Conservation (phyloP, 1,284 basidiomycete genomes). For the Malassezia obtusa region DNA sequence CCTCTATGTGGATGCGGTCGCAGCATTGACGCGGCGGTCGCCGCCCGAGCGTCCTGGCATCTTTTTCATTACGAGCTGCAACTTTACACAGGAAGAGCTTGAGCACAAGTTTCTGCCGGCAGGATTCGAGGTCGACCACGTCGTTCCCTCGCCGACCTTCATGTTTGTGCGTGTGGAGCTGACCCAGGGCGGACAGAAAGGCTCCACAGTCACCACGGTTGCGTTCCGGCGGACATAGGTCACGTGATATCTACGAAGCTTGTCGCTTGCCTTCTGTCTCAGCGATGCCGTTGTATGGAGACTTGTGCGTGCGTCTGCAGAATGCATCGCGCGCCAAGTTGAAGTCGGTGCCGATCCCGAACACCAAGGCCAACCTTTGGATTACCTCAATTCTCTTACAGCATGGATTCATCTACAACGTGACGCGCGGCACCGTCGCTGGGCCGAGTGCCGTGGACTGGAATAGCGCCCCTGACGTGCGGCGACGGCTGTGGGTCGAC, state of each 20-base stretch:
- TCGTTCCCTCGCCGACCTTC: conserved; percentile 34
- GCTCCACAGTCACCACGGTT: conserved; percentile 30
- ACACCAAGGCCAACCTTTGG: conserved; percentile 70
- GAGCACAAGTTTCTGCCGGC: conserved; percentile 53
- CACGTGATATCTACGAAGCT: conserved; percentile 11
- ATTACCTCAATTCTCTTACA: conserved; percentile 75
- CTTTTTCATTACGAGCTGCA: conserved; percentile 74
- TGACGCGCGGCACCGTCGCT: conserved; percentile 67
- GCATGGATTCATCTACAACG: conserved; percentile 68
- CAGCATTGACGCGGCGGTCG: conserved; percentile 47
- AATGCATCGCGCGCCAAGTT: conserved; percentile 78
- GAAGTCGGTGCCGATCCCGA: conserved; percentile 61
- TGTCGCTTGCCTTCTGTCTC: background rate
- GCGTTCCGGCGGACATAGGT: conserved; percentile 22
- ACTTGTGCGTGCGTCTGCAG: conserved; percentile 72
- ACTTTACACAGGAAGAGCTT: conserved; percentile 77
- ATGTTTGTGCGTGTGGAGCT: conserved; percentile 24
- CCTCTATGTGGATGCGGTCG: conserved; percentile 59
- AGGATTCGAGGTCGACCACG: conserved; percentile 28
- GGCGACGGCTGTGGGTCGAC: conserved; percentile 64
- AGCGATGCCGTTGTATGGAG: conserved; percentile 53
- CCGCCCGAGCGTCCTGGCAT: conserved; percentile 49
- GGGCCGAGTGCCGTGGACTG: conserved; percentile 60
- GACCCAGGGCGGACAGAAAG: conserved; percentile 25
- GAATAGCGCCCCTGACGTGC: conserved; percentile 49